Conservation (phyloP, 371 early-diverging fungal species). For the Mucor piriformis region DNA sequence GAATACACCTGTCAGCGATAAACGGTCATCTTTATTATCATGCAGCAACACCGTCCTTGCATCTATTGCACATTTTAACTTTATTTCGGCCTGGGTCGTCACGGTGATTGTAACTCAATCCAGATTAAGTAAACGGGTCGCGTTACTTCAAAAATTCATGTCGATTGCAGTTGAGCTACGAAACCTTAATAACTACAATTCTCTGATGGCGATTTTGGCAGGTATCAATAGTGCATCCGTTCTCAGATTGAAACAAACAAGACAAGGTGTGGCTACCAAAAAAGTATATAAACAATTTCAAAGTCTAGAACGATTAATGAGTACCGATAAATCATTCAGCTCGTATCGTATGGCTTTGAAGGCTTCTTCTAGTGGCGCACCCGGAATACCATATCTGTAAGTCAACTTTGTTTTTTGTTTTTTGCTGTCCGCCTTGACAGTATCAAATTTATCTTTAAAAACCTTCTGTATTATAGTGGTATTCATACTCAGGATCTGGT, state of each 20-base stretch:
- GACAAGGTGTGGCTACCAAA: constrained; percentile 51
- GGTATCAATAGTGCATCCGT: constrained; percentile 73
- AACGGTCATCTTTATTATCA: constrained; percentile 1
- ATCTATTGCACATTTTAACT: constrained; percentile 65
- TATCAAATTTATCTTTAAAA: background rate
- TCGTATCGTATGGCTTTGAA: constrained; percentile 66
- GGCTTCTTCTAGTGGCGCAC: constrained; percentile 40
- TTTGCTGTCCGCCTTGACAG: background rate
- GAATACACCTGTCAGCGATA: constrained; percentile 20
- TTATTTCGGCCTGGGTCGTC: constrained; percentile 68
- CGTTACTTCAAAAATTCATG: constrained; percentile 66
- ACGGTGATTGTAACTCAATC: constrained; percentile 66
- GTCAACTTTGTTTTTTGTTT: constrained; percentile 1
- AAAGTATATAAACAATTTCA: constrained; percentile 59
- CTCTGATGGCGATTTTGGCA: constrained; percentile 73
- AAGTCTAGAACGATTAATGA: constrained; percentile 68
- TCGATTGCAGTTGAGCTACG: constrained; percentile 64
- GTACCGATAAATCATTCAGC: constrained; percentile 62
- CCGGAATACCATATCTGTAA: constrained; percentile 66
- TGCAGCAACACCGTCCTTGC: constrained; percentile 43
- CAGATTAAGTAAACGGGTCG: constrained; percentile 59
- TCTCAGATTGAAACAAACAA: constrained; percentile 63
- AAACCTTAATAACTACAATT: constrained; percentile 68
- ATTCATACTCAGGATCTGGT: constrained; percentile 61
- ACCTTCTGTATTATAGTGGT: constrained; percentile 33